A percentile compares a stretch with the other conserved stretches of the same genome.
Conservation (phyloP, 2,329 filamentous ascomycete species). For the Claviceps cyperi region DNA sequence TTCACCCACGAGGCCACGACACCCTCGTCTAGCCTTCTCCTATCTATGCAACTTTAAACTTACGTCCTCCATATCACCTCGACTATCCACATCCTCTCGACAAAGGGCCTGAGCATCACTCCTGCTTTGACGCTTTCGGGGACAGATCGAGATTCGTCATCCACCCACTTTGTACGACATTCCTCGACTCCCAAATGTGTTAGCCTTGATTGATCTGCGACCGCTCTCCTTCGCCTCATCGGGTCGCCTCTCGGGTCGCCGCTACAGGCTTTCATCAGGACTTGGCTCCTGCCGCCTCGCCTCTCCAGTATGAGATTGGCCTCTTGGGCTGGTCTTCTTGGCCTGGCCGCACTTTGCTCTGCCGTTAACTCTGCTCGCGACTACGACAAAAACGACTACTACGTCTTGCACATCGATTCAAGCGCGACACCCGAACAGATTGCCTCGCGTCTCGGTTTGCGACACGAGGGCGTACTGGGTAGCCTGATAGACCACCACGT, state of each 20-base stretch:
- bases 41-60: too few species aligned
- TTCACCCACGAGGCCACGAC: too few species aligned
- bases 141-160: background rate
- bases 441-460: conserved; percentile 57
- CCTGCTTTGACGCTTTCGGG: background rate
- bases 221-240: background rate
- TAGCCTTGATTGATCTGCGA: conserved; percentile 1
- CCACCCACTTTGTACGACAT: background rate
- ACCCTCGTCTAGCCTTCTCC: too few species aligned
- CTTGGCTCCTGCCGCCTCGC: background rate
- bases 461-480: conserved; percentile 68
- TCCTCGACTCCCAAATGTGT: background rate
- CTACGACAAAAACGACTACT: conserved; percentile 77
- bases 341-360: conserved; percentile 34
- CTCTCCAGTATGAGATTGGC: conserved; percentile 32
- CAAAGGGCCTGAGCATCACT: background rate
- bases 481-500: conserved; percentile 70
- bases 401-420: conserved; percentile 70
- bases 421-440: conserved; percentile 52
- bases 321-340: conserved; percentile 37
- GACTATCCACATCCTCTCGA: background rate
- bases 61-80: background rate
- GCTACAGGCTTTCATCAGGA: background rate
- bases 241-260: background rate
- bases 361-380: conserved; percentile 45